Base-by-base conservation (phyloP, 2,329 filamentous ascomycete genomes). In the Erysiphe pulchra region DNA sequence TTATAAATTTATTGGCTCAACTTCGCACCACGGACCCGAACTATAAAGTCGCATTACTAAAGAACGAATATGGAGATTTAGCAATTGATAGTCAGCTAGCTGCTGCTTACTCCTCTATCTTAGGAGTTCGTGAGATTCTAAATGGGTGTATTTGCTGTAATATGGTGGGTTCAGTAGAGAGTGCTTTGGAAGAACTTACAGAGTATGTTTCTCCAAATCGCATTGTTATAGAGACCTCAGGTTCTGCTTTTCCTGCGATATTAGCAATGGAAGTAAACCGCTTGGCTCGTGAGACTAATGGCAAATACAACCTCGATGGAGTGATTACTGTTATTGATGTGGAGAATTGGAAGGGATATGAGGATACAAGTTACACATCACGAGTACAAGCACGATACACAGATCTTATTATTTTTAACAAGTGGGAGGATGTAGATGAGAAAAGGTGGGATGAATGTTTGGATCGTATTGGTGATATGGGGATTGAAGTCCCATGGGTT, bases 91-190 rank as follows among this genome's bases (percentile, higher is more conserved):
- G 32, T 17, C 46, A 93, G 60, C 77, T 98, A 30, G 87, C 90
- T 14, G 70, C 80, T 0, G 80, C 80, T 13, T 28, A 28, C 24
- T 74, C 74, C 44, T 77, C 86, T 50, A 85, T 98, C 53, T 79
- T 83, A 0, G 87, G 85, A 46, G 86, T 93, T 4, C 80, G 81
- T 55, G 90, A 98, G 62, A 71, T 98, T 1, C 77, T 98, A 46
- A 92, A 93, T 60, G 90, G 87, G 52, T 95, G 90, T 64, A 95
- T 98, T 62, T 98, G 90, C 71, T 98, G 90, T 66, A 95, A 95
- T 60, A 78, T 95, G 24, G 87, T 98, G 49, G 90, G 90, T 14
- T 83, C 92, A 61, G 74, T 98, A 8, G 73, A 75, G 48, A 75
- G 80, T 42, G 86, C 87, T 1, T 75, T 98, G 16, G 64, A 71